phyloP scores from a whole-genome alignment of 1,284 basidiomycete genomes.

The Fomitiporia mediterranea region DNA sequence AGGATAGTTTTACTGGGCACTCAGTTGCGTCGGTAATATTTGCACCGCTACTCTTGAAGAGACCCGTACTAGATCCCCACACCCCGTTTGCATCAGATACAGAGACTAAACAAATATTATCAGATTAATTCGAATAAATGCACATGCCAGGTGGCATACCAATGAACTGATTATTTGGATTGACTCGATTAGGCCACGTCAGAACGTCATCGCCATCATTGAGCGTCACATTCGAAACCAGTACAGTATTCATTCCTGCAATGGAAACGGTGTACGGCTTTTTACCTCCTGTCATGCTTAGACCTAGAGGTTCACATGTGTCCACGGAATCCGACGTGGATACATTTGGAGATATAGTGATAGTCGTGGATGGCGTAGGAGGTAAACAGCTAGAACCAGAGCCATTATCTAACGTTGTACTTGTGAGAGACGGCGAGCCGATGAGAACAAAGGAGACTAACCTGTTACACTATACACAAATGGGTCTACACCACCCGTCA shows the following conservation, averaged over 20 bases:
- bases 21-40: background rate
- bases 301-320: conserved; percentile 45
- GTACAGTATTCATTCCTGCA: conserved; percentile 34
- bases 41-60: background rate
- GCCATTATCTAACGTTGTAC: conserved; percentile 28
- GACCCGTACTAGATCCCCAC: conserved; percentile 14
- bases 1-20: background rate
- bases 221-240: conserved; percentile 43
- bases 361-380: conserved; percentile 28
- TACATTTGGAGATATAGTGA: conserved; percentile 40
- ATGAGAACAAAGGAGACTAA: conserved; percentile 20
- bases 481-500: conserved; percentile 37
- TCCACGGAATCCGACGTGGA: conserved; percentile 31
- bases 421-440: conserved; percentile 7
- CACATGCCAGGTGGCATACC: conserved; percentile 32
- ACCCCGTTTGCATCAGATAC: conserved; percentile 12
- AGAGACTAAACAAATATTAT: background rate
- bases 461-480: conserved; percentile 34
- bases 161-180: conserved; percentile 35
- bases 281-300: conserved; percentile 40
- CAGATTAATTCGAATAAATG: background rate
- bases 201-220: conserved; percentile 36
- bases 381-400: conserved; percentile 31
- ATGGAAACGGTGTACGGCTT: conserved; percentile 46
- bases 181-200: conserved; percentile 44